These are phyloP conservation scores for Trichocladium uniseriatum DNA, from an alignment of 495 filamentous ascomycete species.

Conservation along the genomic window DNA sequence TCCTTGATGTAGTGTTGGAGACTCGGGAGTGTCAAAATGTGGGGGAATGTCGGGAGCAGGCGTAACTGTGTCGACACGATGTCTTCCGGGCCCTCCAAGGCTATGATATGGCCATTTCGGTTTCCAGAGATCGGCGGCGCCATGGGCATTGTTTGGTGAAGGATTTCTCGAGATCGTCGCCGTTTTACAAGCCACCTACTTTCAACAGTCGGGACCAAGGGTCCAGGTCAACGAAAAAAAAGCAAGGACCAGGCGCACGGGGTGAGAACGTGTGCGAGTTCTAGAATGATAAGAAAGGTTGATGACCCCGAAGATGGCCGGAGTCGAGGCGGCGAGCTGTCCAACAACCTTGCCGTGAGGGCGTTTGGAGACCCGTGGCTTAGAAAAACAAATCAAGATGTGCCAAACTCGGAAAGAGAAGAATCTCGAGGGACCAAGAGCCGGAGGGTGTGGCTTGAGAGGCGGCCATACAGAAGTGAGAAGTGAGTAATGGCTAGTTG, in stretches of 20 bases:
- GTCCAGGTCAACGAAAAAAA: too few species aligned
- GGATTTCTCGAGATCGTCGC: slow-evolving; percentile 2
- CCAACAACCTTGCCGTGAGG: slow-evolving; percentile 1
- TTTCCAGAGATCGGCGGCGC: not conserved
- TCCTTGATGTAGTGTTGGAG: slow-evolving; percentile 30
- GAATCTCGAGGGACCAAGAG: too few species aligned
- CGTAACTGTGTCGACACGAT: slow-evolving; percentile 42
- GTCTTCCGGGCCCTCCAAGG: slow-evolving; percentile 42
- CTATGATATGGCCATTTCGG: slow-evolving; percentile 36
- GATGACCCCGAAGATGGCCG: not conserved
- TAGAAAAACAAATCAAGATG: slow-evolving; percentile 9
- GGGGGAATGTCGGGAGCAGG: slow-evolving; percentile 40
- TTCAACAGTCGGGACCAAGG: not conserved
- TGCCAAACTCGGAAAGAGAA: not conserved
- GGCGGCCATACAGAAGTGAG: not conserved
- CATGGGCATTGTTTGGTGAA: slow-evolving; percentile 2
- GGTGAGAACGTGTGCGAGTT: not conserved
- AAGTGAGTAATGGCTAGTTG: slow-evolving; percentile 1
- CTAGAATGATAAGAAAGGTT: slow-evolving; percentile 2
- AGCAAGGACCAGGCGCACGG: not conserved
- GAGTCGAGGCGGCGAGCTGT: not conserved
- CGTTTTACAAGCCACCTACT: not conserved
- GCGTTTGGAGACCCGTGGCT: not conserved
- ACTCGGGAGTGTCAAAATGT: slow-evolving; percentile 40
- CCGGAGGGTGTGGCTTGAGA: slow-evolving; percentile 8